Evolutionary conservation across 495 filamentous ascomycete genomes (phyloP), one percentile per base, ranked within the genome.

Genomic region (Oidiodendron maius): DNA sequence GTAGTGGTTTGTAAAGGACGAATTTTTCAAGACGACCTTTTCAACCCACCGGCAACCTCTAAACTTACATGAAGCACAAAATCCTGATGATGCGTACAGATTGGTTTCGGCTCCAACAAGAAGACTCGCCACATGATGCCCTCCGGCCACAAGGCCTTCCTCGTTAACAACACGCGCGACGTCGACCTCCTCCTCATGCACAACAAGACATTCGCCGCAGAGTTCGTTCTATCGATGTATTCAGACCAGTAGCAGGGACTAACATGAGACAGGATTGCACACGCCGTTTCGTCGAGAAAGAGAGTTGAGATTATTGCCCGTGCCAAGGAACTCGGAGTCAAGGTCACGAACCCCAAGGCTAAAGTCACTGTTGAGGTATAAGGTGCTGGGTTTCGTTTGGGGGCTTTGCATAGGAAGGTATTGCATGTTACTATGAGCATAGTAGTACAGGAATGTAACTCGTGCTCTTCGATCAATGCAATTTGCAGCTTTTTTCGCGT

Each of bases 151-250:
- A 97, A 97, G 81, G 90, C 93, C 51, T 98, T 98, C 83, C 83
- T 97, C 67, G 93, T 98, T 74, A 84, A 89, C 80, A 97, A 96
- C 81, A 67, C 82, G 71, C 74, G 81, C 65, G 94, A 97, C 64
- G 84, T 98, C 64, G 91, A 97, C 74, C 84, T 98, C 53, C 86
- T 98, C 60, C 81, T 98, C 52, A 98, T 98, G 93, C 94, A 98
- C 84, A 97, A 97, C 85, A 84, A 84, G 69, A 95, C 89, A 68
- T 96, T 82, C 74, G 93, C 93, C 68, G 93, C 93, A 65, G 94
- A 97, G 93, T 97, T 86, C 63, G 89, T 80, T 28, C 41, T 17
- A 3, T 15, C 41, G 4, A 5, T 44, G 23, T n/a, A 4, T 24
- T 2, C 3, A 43, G 1, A 3, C 13, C 21, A 12, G 22, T 10